Base-by-base conservation (phyloP, 2,329 filamentous ascomycete genomes). In the Dactylonectria macrodidyma region DNA sequence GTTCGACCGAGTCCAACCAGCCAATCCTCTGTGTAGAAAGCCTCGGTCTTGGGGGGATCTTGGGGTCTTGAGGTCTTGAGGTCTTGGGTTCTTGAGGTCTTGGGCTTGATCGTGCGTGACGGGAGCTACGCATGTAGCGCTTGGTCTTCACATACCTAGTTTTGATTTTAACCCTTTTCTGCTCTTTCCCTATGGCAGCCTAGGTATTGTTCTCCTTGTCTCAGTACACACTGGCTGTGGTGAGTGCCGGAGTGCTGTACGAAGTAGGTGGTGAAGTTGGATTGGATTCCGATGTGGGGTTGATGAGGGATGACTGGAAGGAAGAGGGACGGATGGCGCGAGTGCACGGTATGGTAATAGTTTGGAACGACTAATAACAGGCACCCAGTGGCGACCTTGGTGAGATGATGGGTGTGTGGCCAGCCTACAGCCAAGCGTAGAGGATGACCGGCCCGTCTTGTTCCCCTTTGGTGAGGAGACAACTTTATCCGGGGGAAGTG, bases 121-220 rank as follows among this genome's bases (percentile, higher is more conserved):
- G 26, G 26, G 26, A 30, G 26, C 7, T 30, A 30, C 7, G 26
- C 26, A 30, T 30, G 26, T 4, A 54, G 56, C 22, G 52, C 46
- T 62, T 59, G 58, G 59, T 57, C 54, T 66, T 54, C 54, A 66
- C 48, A 66, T 66, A 66, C 59, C 59, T 66, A 62, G 59, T 54
- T 34, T 33, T 33, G 14, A 22, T 59, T 48, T 47, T 11, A 34
- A 24, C 9, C 8, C 19, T 19, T 44, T 55, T 38, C 62, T 46
- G 33, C 57, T 57, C 57, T 57, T 57, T 63, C 52, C 26, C 51
- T 52, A 24, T 24, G 34, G 11, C 14, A 36, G 30, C 30, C 26
- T 41, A 19, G 19, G 19, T 19, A 14, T 51, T 47, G 34, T 38
- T 56, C n/a, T 19, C 22, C 36, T n/a, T 58, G 10, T 51, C 36